Evolutionary conservation across 225 moss, liverwort and hornwort species (phyloP).

Genomic region (Asterella californica): DNA sequence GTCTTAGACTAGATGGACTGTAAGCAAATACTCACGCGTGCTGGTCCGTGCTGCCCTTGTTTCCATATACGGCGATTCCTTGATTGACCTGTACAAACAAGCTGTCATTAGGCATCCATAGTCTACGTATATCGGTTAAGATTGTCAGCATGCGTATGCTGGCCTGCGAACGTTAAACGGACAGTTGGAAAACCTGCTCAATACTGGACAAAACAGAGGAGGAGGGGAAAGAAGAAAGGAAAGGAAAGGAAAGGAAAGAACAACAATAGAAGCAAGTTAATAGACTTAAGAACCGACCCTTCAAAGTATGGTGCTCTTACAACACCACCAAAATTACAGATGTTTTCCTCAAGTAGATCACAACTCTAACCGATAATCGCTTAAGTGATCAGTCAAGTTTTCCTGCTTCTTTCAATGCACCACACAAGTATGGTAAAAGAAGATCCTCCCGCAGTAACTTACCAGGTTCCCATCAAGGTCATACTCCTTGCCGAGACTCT

Average conservation of each 20-base stretch:
- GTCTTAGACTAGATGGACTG: background rate
- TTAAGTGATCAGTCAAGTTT: background rate
- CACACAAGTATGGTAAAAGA: background rate
- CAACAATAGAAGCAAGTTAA: background rate
- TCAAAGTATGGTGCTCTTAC: background rate
- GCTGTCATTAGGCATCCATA: background rate
- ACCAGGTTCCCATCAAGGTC: constrained; percentile 81
- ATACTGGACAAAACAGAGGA: background rate
- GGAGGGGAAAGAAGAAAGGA: no score
- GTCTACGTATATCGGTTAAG: background rate
- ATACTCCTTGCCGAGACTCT: constrained; percentile 80
- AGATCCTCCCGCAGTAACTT: background rate
- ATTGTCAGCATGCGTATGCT: background rate
- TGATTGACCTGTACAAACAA: constrained; percentile 61
- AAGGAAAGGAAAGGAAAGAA: background rate
- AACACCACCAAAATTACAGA: no score
- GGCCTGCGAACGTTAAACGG: background rate
- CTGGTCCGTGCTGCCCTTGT: constrained; percentile 91
- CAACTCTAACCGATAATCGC: no score
- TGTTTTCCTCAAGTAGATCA: background rate
- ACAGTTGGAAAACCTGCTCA: background rate
- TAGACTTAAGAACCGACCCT: no score
- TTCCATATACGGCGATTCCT: constrained; percentile 81
- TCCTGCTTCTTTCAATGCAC: background rate
- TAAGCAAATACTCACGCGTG: constrained; percentile 62